Evolutionary conservation across 345 rosid species (phyloP), one percentile per base, ranked within the genome.

Genomic region (Kernera saxatilis): DNA sequence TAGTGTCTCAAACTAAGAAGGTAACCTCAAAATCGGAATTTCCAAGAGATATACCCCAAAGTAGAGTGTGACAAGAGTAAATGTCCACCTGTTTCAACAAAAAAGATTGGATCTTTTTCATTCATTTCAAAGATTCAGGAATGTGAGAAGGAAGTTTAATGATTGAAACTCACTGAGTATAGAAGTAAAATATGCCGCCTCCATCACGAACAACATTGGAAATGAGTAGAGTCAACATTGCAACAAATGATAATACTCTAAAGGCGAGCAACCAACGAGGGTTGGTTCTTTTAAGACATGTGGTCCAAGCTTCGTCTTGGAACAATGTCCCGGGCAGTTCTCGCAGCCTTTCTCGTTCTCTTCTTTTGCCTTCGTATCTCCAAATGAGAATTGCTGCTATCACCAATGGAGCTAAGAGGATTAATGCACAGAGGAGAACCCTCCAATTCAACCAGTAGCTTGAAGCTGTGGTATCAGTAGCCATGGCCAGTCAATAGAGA

Each of bases 401-500:
- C 21, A 62, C 19, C n/a, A 74, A 12, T 0, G 86, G 67, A 32
- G 76, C 32, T 14, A 87, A 53, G 17, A 88, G 71, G 91, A 89
- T 86, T 49, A 82, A 67, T 23, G 71, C 85, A 78, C 97, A 95
- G 59, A 90, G 65, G 26, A 84, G 70, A n/a, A 92, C 88, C 80
- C 97, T 87, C 99, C 99, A 95, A 70, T 85, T 95, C 62, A 87
- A 46, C 99, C 99, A 95, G 85, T 92, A 95, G 19, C 72, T 77
- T 51, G 84, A 37, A 71, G 76, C 39, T 11, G 91, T 87, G 5
- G 99, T 86, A 73, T 90, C 73, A 59, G 69, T 75, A 41, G 86
- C 80, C 85, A 81, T 79, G 51, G 54, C 80, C n/a, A 89, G 90
- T 67, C 61, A 59, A 11, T 19, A 50, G 41, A 50, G 30, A 67